Base-by-base conservation (phyloP, 139 green algal genomes). In the Zygnema circumcarinatum region DNA sequence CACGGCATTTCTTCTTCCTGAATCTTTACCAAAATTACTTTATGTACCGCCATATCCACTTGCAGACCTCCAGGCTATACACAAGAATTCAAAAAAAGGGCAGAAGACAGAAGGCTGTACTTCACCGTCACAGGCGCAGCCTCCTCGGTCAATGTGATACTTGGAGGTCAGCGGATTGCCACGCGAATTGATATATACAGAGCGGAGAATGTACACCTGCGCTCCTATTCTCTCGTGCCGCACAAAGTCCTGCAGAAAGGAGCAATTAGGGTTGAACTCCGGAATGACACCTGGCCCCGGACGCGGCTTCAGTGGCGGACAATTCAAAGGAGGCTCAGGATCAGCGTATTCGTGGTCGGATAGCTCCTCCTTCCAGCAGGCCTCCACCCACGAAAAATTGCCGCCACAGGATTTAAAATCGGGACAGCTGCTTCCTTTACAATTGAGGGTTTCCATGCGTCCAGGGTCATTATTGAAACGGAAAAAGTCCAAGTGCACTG, bases 141-240 rank as follows among this genome's bases (percentile, higher is more conserved):
- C 47, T 62, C 47, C 47, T 62, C 47, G 47, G 47, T 62, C 47
- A 62, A 62, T 25, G 16, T 62, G 47, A 16, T 62, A 62, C 16
- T 62, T 16, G 47, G 7, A 16, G 7, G 47, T 62, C 7, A 62
- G 16, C 16, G 47, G 47, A 62, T 62, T 62, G 7, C 47, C 47
- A 25, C 47, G 47, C 7, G 47, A 62, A 16, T 62, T 62, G 47
- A 62, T 62, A 62, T 62, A 62, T 25, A 62, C 47, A 7, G 47
- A 62, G 32, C 32, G 31, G n/a, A 81, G 74, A n/a, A 68, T 81
- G 74, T 81, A 81, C 31, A 81, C 74, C 32, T 81, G 74, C 47
- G 7, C 47, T 62, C 47, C 47, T 25, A 62, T 62, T 16, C 7
- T 62, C 69, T 78, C 69, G 16, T 78, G 69, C 35, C 69, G 69